A percentile compares a stretch with the other conserved stretches of the same genome.
Conservation (phyloP, 768 basidiomycete species). For the Leccinum imitatum region DNA sequence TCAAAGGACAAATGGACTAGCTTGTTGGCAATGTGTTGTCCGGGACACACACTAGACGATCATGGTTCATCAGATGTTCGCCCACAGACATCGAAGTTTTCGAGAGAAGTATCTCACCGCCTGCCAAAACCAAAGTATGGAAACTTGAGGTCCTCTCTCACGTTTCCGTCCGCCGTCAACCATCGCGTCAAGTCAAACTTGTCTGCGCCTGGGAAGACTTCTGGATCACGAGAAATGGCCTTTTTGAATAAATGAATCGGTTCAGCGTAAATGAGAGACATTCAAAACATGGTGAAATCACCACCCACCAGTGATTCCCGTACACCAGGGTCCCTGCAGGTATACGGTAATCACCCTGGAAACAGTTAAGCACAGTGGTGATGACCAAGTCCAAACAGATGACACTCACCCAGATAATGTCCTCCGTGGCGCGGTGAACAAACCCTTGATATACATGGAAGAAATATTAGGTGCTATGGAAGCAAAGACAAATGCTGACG, state of each 20-base stretch:
- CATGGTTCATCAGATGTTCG: neutral
- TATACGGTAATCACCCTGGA: conserved; percentile 17
- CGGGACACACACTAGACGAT: conserved; percentile 51
- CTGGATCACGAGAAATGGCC: conserved; percentile 38
- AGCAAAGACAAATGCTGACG: neutral
- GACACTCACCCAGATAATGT: conserved; percentile 17
- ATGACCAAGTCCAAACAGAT: neutral
- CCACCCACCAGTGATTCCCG: conserved; percentile 20
- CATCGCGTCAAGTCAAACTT: conserved; percentile 37
- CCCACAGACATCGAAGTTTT: neutral
- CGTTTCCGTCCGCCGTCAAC: conserved; percentile 12
- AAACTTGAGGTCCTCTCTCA: conserved; percentile 48
- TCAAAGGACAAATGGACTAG: conserved; percentile 17
- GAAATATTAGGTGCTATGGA: neutral
- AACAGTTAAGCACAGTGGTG: neutral
- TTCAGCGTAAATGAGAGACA: neutral
- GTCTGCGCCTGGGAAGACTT: conserved; percentile 36
- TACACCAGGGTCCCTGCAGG: conserved; percentile 17
- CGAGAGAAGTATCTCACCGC: conserved; percentile 11
- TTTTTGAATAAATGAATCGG: conserved; percentile 14
- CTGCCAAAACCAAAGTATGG: conserved; percentile 54
- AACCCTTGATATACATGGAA: neutral
- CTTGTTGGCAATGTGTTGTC: conserved; percentile 51
- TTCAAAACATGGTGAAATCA: neutral
- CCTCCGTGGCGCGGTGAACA: conserved; percentile 18